Percentiles rank a stretch among this genome's conserved stretches.
Evolutionary conservation across 352 stramenopile species (phyloP).

Genomic region (Phytophthora hybrid): DNA sequence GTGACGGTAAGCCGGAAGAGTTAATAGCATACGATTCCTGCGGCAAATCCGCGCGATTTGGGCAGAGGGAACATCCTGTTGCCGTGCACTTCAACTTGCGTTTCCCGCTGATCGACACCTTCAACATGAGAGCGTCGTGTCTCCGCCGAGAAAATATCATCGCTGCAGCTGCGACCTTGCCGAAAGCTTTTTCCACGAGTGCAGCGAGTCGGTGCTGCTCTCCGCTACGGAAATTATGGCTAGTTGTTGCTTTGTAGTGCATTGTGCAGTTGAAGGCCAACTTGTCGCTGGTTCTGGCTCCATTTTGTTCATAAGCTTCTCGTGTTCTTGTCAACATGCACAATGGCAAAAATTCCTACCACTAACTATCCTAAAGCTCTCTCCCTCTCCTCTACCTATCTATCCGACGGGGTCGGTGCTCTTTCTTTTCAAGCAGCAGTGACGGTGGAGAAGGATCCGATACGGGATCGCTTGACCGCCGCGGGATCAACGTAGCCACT

Average conservation of each 20-base stretch:
- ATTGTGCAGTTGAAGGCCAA: background rate
- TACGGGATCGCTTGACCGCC: slow-evolving; percentile 66
- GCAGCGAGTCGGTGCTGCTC: slow-evolving; percentile 2
- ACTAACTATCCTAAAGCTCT: slow-evolving; percentile 45
- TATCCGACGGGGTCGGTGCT: background rate
- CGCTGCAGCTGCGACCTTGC: slow-evolving; percentile 22
- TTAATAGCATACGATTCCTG: slow-evolving; percentile 35
- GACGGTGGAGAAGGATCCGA: slow-evolving; percentile 66
- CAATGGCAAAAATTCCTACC: slow-evolving; percentile 34
- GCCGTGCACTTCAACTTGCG: slow-evolving; percentile 37
- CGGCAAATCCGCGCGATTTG: slow-evolving; percentile 21
- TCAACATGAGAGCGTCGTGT: slow-evolving; percentile 23
- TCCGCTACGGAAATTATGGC: too few relatives aligned
- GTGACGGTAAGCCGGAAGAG: slow-evolving; percentile 34
- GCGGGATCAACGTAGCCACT: slow-evolving; percentile 64
- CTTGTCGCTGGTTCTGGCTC: slow-evolving; percentile 27
- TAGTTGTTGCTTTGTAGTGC: slow-evolving; percentile 17
- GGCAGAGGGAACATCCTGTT: slow-evolving; percentile 20
- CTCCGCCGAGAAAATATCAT: slow-evolving; percentile 12
- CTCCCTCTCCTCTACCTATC: background rate
- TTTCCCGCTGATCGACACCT: slow-evolving; percentile 27
- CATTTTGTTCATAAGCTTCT: slow-evolving; percentile 30
- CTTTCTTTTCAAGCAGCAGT: slow-evolving; percentile 37
- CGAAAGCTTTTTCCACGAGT: slow-evolving; percentile 5
- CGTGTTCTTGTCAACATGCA: slow-evolving; percentile 30